Evolutionary conservation across 306 rosid genomes (phyloP).

Genomic region (Datisca glomerata): DNA sequence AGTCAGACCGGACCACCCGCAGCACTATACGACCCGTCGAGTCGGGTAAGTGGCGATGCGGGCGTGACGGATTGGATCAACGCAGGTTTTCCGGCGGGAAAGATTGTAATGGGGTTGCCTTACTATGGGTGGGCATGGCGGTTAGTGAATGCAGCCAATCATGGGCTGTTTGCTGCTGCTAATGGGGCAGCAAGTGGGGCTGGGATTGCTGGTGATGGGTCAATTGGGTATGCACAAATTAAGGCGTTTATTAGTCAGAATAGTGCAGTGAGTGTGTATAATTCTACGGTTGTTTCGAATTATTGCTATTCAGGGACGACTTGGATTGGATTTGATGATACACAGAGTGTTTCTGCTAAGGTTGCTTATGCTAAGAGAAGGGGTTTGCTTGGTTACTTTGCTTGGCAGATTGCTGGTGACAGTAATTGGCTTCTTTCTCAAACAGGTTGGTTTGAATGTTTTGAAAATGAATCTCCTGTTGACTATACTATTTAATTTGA

Average conservation of each 20-base stretch:
- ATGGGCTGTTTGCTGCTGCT: no score
- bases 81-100: conserved; percentile 13
- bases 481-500: no score
- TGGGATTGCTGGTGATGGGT: conserved; percentile 9
- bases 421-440: conserved; percentile 3
- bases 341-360: conserved; percentile 16
- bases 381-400: conserved; percentile 29
- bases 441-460: conserved; percentile 13
- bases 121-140: conserved; percentile 28
- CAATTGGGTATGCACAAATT: conserved; percentile 9
- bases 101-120: conserved; percentile 24
- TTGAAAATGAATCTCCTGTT: no score
- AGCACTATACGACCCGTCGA: conserved; percentile 9
- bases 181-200: conserved; percentile 25
- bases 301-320: conserved; percentile 23
- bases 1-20: conserved; percentile 18
- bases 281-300: conserved; percentile 9
- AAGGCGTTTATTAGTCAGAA: conserved; percentile 7
- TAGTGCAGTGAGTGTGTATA: not conserved
- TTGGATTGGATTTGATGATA: conserved; percentile 34
- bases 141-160: conserved; percentile 5
- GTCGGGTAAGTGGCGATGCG: conserved; percentile 9
- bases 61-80: conserved; percentile 4
- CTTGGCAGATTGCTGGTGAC: conserved; percentile 14
- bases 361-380: conserved; percentile 23